Evolutionary conservation across 2,329 filamentous ascomycete species (phyloP).

Genomic region (Penicillium sp.): DNA sequence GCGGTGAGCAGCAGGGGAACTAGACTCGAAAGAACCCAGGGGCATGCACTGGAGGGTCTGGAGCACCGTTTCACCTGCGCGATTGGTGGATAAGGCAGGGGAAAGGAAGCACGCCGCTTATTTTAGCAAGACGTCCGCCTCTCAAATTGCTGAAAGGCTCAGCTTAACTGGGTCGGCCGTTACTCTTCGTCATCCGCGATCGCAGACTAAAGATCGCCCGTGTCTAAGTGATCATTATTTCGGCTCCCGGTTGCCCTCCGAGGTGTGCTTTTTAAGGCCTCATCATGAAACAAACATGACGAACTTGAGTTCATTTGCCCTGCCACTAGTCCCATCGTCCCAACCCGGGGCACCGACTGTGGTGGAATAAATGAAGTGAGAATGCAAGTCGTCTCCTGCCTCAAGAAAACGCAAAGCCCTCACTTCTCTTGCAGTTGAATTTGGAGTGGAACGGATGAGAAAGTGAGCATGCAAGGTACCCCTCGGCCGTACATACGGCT

Average conservation of each 20-base stretch:
- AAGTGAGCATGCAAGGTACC: conserved; percentile 25
- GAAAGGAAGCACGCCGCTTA: conserved; percentile 21
- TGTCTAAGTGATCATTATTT: conserved; percentile 3
- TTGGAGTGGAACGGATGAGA: conserved; percentile 7
- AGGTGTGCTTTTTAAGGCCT: neutral
- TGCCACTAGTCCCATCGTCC: neutral
- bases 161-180: conserved; percentile 17
- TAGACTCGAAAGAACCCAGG: conserved; percentile 29
- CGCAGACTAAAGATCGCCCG: conserved; percentile 20
- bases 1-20: conserved; percentile 28
- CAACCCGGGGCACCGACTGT: no score
- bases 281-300: neutral
- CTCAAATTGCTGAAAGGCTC: conserved; percentile 20
- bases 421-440: conserved; percentile 8
- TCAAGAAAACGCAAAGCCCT: neutral
- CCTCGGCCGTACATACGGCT: conserved; percentile 18
- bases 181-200: conserved; percentile 18
- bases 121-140: conserved; percentile 21
- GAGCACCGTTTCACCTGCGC: conserved; percentile 23
- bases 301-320: conserved; percentile 7
- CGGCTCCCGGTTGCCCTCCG: conserved; percentile 2
- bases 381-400: neutral
- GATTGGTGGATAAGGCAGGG: conserved; percentile 23
- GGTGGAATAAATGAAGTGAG: no score
- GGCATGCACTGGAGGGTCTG: conserved; percentile 30